Evolutionary conservation across 805 yeast species (phyloP).

Genomic region (Nakazawaea anatomiae): DNA sequence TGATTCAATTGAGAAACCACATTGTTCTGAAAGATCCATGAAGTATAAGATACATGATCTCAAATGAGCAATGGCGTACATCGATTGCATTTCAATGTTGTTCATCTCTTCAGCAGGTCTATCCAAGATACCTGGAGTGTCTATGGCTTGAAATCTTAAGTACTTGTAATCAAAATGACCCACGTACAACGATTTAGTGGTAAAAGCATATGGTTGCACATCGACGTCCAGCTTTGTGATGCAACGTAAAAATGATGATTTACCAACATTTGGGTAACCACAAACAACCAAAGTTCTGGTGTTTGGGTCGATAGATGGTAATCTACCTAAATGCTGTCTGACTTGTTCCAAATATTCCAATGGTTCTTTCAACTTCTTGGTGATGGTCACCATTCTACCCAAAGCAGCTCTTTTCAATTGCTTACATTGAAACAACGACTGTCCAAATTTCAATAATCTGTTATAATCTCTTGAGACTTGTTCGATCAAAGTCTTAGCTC

Average conservation of each 20-base stretch:
- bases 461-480: constrained; percentile 95
- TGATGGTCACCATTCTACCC: constrained; percentile 99
- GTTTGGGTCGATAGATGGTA: constrained; percentile 97
- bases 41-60: constrained; percentile 94
- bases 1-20: constrained; percentile 96
- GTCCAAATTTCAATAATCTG: constrained; percentile 93
- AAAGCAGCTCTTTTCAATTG: constrained; percentile 97
- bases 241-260: constrained; percentile 87
- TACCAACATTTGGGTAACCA: constrained; percentile 99
- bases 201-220: constrained; percentile 98
- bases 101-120: constrained; percentile 99
- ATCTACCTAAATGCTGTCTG: constrained; percentile 97
- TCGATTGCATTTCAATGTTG: constrained; percentile 98
- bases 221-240: constrained; percentile 98
- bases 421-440: constrained; percentile 96
- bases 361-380: constrained; percentile 93
- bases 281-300: constrained; percentile 96
- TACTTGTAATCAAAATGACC: constrained; percentile 99
- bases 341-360: constrained; percentile 93
- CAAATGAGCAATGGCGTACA: constrained; percentile 97
- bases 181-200: constrained; percentile 94
- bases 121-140: constrained; percentile 98
- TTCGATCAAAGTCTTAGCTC: constrained; percentile 91
- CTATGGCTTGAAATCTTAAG: constrained; percentile 96
- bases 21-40: constrained; percentile 98